Evolutionary conservation across 2,329 filamentous ascomycete genomes (phyloP).

Genomic region (Fusarium gaditjirri): DNA sequence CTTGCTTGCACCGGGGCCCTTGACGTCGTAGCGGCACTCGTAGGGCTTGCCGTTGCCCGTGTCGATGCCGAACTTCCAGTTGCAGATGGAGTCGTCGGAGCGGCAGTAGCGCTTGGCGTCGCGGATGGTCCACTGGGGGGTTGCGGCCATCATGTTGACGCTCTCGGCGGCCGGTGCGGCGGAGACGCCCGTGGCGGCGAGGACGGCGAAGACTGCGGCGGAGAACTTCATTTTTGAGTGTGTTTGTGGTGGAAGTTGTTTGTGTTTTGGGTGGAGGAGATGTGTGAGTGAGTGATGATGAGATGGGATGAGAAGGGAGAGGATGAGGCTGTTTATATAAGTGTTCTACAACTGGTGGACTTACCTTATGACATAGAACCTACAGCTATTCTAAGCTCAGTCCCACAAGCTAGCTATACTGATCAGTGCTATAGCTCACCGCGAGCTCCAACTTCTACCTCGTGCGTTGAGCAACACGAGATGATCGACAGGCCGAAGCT

Average conservation of each 20-base stretch:
- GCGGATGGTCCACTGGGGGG: conserved; percentile 56
- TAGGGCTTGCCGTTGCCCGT: conserved; percentile 54
- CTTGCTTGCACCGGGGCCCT: conserved; percentile 48
- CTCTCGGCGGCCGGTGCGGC: conserved; percentile 48
- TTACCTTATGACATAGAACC: neutral
- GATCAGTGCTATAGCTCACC: neutral
- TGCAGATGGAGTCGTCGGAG: conserved; percentile 52
- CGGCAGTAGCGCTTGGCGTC: conserved; percentile 55
- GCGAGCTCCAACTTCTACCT: neutral
- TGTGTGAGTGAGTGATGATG: conserved; percentile 14
- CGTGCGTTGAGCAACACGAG: conserved; percentile 36
- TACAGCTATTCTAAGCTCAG: neutral
- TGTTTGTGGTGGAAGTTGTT: neutral
- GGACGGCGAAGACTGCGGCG: conserved; percentile 51
- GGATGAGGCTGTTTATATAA: conserved; percentile 30
- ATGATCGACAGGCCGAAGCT: conserved; percentile 31
- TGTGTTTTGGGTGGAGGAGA: neutral
- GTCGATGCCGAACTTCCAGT: conserved; percentile 57
- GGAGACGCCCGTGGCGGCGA: conserved; percentile 51
- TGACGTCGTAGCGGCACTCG: conserved; percentile 46
- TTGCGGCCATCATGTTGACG: conserved; percentile 55
- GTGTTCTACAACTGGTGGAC: neutral
- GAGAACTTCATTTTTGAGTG: conserved; percentile 57
- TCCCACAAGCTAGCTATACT: conserved; percentile 5
- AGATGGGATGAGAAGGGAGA: conserved; percentile 11